Evolutionary conservation across 2,329 filamentous ascomycete genomes (phyloP), one percentile per base, ranked within the genome.

Genomic region (Thermothelomyces thermophilus): DNA sequence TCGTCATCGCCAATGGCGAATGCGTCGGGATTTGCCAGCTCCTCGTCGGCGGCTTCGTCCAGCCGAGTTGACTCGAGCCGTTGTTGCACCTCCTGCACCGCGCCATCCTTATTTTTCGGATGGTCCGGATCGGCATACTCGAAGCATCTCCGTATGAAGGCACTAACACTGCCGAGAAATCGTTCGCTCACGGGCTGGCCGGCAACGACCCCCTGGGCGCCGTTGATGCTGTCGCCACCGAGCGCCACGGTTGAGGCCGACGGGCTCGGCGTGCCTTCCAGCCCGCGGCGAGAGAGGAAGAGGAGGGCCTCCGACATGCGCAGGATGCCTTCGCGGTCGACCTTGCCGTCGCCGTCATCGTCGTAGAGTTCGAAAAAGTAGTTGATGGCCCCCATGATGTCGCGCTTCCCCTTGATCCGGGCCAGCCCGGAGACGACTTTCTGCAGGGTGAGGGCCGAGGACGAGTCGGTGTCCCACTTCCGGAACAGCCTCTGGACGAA

Each of bases 341-440:
- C 90, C 60, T 82, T 89, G 22, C 93, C 93, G 64, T 95, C 90
- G 1, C 83, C 80, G 61, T 91, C 86, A 58, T 98, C 91, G 64
- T 98, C 93, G 66, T 97, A 96, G 0, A 98, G 79, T 62, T 96
- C 88, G 60, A 98, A 98, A 67, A 98, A 97, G 69, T 97, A 97
- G 53, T 84, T 93, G 63, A 98, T 97, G 51, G 87, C 93, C 26
- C 88, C 88, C 91, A 98, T 96, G 58, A 98, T 96, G 67, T 98
- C 93, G 41, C 85, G 84, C 48, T 86, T 90, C 8, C 93, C 91
- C 66, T 95, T 97, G 62, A 98, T 88, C 13, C 87, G 82, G 2
- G 91, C 90, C 40, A 98, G 74, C 0, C 93, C 93, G 16, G 85
- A 86, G 5, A 97, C 93, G 2, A 98, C 89, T 59, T 97, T 88